Conservation (phyloP, 108 stramenopile genomes). For the Nitzschia palea region DNA sequence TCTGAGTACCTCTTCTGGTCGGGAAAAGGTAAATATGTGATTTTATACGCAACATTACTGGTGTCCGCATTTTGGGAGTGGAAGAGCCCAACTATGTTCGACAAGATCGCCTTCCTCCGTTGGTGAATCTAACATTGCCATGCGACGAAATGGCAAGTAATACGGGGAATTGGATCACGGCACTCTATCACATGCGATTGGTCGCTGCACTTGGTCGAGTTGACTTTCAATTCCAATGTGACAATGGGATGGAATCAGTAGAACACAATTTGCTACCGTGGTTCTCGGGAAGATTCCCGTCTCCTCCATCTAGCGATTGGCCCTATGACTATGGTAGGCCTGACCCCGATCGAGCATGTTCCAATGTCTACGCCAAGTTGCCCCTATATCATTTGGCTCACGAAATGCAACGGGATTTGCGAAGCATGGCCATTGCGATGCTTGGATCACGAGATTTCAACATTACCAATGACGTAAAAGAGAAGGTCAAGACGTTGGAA, state of each 20-base stretch:
- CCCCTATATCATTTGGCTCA: slow-evolving; percentile 4
- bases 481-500: neutral
- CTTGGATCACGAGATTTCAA: neutral
- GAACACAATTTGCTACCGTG: neutral
- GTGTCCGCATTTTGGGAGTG: slow-evolving; percentile 1
- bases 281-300: neutral
- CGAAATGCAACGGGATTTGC: slow-evolving; percentile 9
- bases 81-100: neutral
- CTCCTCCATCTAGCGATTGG: neutral
- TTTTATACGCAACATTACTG: slow-evolving; percentile 19
- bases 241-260: neutral
- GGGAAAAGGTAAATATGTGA: slow-evolving; percentile 14
- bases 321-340: slow-evolving; percentile 4
- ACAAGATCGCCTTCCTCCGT: neutral
- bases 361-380: slow-evolving; percentile 13
- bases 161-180: slow-evolving; percentile 19
- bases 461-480: neutral
- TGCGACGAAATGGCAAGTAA: slow-evolving; percentile 12
- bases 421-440: slow-evolving; percentile 11
- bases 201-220: slow-evolving; percentile 8
- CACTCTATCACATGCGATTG: neutral
- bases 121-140: slow-evolving; percentile 21
- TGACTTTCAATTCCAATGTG: slow-evolving; percentile 8
- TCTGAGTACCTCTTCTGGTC: slow-evolving; percentile 15
- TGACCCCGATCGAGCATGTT: neutral